Conservation (phyloP, 192 early-diverging fungal species). For the Backusella morwellensis region DNA sequence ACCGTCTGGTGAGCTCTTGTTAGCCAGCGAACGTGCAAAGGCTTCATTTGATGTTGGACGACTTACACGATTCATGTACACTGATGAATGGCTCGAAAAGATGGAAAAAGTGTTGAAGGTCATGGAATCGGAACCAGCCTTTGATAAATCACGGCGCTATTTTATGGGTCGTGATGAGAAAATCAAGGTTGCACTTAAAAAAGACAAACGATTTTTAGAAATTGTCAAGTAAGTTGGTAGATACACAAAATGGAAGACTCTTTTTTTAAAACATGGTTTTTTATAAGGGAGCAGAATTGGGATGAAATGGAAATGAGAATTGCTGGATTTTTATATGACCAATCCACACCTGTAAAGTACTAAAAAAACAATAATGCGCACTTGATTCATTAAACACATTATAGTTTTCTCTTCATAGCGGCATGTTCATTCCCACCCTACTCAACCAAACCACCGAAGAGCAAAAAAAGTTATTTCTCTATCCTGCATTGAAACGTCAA, state of each 20-base stretch:
- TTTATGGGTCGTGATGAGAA: slow-evolving; percentile 70
- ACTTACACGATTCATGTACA: slow-evolving; percentile 66
- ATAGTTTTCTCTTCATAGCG: slow-evolving; percentile 67
- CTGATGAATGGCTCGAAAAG: slow-evolving; percentile 56
- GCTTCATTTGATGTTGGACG: slow-evolving; percentile 64
- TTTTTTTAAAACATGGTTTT: background rate
- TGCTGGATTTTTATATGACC: slow-evolving; percentile 54
- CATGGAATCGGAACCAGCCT: slow-evolving; percentile 67
- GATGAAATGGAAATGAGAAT: slow-evolving; percentile 46
- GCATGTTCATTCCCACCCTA: slow-evolving; percentile 85
- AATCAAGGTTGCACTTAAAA: slow-evolving; percentile 55
- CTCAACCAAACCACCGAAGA: slow-evolving; percentile 73
- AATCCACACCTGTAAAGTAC: slow-evolving; percentile 49
- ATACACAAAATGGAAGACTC: background rate
- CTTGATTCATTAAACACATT: background rate
- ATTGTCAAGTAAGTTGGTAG: slow-evolving; percentile 44
- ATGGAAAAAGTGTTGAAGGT: slow-evolving; percentile 56
- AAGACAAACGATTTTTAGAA: slow-evolving; percentile 62
- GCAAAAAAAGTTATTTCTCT: slow-evolving; percentile 75
- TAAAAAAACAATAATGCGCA: background rate
- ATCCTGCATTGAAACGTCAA: slow-evolving; percentile 66
- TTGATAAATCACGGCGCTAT: slow-evolving; percentile 68
- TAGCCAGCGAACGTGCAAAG: slow-evolving; percentile 64
- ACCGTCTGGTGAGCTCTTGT: slow-evolving; percentile 48
- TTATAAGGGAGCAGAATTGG: slow-evolving; percentile 54